Percentiles rank a stretch among this genome's conserved stretches.
These are phyloP conservation scores for Moniliella sp. DNA, from an alignment of 1,284 basidiomycete species.

Conservation along the genomic window DNA sequence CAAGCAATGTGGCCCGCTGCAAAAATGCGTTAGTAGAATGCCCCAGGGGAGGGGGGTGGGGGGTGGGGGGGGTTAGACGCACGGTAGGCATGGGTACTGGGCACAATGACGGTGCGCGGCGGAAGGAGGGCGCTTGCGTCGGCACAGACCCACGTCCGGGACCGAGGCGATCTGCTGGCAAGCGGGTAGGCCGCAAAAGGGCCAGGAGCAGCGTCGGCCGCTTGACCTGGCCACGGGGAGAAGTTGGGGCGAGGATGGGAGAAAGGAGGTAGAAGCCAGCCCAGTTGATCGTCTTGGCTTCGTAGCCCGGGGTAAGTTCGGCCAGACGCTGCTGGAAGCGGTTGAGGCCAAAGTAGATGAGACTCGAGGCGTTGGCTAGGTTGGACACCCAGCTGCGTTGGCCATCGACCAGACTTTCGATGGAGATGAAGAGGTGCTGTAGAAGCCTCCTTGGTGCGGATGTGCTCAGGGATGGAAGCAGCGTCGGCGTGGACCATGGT, in stretches of 20 bases:
- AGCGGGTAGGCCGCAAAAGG: slow-evolving; percentile 36
- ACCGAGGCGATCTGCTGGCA: slow-evolving; percentile 30
- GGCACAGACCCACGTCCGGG: slow-evolving; percentile 34
- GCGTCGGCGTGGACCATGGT: slow-evolving; percentile 34
- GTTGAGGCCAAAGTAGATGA: slow-evolving; percentile 26
- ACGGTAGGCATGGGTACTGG: slow-evolving; percentile 26
- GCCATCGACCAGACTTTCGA: slow-evolving; percentile 21
- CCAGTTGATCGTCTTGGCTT: slow-evolving; percentile 26
- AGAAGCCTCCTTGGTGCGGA: slow-evolving; percentile 28
- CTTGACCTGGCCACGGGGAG: not conserved
- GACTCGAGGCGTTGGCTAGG: slow-evolving; percentile 23
- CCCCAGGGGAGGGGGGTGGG: too few species aligned
- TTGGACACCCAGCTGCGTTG: slow-evolving; percentile 24
- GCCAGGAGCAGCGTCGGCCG: slow-evolving; percentile 26
- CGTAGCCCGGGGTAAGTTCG: not conserved
- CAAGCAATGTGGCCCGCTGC: slow-evolving; percentile 36
- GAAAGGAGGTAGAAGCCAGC: slow-evolving; percentile 36
- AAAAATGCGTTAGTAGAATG: too few species aligned
- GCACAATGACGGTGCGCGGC: slow-evolving; percentile 22
- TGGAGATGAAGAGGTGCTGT: slow-evolving; percentile 27
- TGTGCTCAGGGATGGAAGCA: slow-evolving; percentile 51
- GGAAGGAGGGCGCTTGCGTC: slow-evolving; percentile 23
- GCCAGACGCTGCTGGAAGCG: slow-evolving; percentile 5
- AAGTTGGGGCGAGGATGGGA: slow-evolving; percentile 11
- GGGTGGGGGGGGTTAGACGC: too few species aligned